These are phyloP conservation scores for Fusarium sp. DNA, from an alignment of 2,329 filamentous ascomycete genomes.

Conservation along the genomic window DNA sequence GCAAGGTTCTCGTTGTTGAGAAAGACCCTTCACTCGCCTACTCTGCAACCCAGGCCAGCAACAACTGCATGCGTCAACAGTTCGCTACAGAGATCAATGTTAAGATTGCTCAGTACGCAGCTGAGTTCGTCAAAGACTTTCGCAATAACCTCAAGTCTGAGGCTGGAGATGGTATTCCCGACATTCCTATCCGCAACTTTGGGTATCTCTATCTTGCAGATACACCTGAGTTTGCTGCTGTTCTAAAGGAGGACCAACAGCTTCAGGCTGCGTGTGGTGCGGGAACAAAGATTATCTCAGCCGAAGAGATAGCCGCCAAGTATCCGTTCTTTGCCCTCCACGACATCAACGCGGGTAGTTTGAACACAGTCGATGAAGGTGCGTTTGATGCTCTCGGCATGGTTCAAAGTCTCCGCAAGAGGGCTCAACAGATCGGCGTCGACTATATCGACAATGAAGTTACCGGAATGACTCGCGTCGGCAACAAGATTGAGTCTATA, in stretches of 20 bases:
- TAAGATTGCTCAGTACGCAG: conserved; percentile 25
- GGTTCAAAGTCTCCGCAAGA: conserved; percentile 11
- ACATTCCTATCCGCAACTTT: conserved; percentile 26
- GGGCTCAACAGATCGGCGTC: neutral
- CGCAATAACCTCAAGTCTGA: conserved; percentile 17
- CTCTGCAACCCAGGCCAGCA: conserved; percentile 30
- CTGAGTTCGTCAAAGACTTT: conserved; percentile 22
- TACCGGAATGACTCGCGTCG: neutral
- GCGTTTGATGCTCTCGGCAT: conserved; percentile 27
- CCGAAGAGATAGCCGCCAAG: conserved; percentile 13
- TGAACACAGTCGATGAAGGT: conserved; percentile 28
- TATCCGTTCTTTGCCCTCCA: conserved; percentile 19
- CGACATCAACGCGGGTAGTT: conserved; percentile 17
- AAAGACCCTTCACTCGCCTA: conserved; percentile 8
- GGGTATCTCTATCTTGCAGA: conserved; percentile 28
- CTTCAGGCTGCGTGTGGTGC: conserved; percentile 18
- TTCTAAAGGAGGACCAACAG: conserved; percentile 17
- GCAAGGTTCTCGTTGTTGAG: conserved; percentile 23
- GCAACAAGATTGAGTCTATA: neutral
- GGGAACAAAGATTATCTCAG: conserved; percentile 17
- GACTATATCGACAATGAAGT: conserved; percentile 32
- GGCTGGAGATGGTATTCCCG: neutral
- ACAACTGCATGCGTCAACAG: conserved; percentile 33
- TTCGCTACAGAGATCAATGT: conserved; percentile 28
- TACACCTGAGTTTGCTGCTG: conserved; percentile 2